Evolutionary conservation across 2,329 filamentous ascomycete genomes (phyloP).

Genomic region (Alternaria burnsii): DNA sequence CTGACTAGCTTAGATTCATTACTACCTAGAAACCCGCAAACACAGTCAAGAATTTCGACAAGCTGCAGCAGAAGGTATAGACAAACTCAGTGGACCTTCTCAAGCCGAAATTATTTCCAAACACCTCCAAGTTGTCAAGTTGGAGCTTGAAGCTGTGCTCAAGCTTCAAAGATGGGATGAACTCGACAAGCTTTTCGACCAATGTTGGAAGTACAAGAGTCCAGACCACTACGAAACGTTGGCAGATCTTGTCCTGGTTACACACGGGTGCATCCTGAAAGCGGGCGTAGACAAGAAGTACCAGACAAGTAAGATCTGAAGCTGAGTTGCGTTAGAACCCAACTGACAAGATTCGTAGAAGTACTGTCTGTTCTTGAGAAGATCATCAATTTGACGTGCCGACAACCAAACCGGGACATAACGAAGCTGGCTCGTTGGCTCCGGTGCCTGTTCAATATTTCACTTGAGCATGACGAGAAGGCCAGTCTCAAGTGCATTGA

Average conservation of each 20-base stretch:
- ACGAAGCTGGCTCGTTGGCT: constrained; percentile 77
- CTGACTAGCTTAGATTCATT: constrained; percentile 61
- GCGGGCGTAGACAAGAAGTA: constrained; percentile 39
- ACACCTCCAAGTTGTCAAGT: constrained; percentile 72
- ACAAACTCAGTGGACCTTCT: constrained; percentile 55
- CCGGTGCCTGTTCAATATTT: constrained; percentile 76
- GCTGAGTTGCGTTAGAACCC: constrained; percentile 30
- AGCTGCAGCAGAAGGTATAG: constrained; percentile 50
- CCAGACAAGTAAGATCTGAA: constrained; percentile 36
- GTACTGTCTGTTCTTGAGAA: constrained; percentile 61
- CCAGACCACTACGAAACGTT: constrained; percentile 56
- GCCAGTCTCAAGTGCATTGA: constrained; percentile 69
- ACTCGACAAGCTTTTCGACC: constrained; percentile 67
- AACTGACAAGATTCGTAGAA: constrained; percentile 30
- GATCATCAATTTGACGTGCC: constrained; percentile 74
- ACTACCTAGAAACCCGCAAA: constrained; percentile 68
- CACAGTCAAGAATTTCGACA: constrained; percentile 68
- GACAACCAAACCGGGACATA: constrained; percentile 64
- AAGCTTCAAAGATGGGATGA: constrained; percentile 73
- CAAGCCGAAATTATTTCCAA: constrained; percentile 67
- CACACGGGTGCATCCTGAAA: constrained; percentile 50
- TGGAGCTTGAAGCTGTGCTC: constrained; percentile 80
- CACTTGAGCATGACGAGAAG: constrained; percentile 65
- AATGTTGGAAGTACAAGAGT: constrained; percentile 48
- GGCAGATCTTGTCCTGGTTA: constrained; percentile 57